Evolutionary conservation across 768 basidiomycete genomes (phyloP).

Genomic region (Tylopilus plumbeoviolaceoides): DNA sequence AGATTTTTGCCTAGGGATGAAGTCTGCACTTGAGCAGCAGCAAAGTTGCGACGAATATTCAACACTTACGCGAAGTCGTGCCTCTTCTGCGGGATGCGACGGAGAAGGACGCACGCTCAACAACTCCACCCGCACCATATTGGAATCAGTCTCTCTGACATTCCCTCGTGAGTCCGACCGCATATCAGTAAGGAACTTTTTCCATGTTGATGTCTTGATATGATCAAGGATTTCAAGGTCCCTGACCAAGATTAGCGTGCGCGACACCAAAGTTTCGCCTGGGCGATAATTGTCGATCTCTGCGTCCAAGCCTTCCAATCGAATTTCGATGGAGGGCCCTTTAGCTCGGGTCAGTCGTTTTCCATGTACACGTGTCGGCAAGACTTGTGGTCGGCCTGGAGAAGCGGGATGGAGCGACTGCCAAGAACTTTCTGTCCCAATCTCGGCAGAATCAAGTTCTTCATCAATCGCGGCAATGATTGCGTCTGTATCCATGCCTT

Average conservation of each 20-base stretch:
- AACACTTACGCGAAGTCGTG: constrained; percentile 54
- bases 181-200: constrained; percentile 88
- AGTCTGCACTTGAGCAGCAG: constrained; percentile 2
- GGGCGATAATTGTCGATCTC: constrained; percentile 65
- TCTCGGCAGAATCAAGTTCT: constrained; percentile 75
- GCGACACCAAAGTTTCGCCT: constrained; percentile 54
- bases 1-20: constrained; percentile 68
- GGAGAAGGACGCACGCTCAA: constrained; percentile 68
- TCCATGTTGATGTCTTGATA: constrained; percentile 98
- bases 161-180: constrained; percentile 84
- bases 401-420: constrained; percentile 67
- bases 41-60: not conserved
- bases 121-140: constrained; percentile 90
- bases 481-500: constrained; percentile 68
- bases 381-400: constrained; percentile 37
- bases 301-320: constrained; percentile 56
- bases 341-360: constrained; percentile 70
- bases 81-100: constrained; percentile 67
- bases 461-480: constrained; percentile 91
- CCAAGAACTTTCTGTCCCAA: constrained; percentile 83
- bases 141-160: constrained; percentile 83
- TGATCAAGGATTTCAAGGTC: constrained; percentile 92
- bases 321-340: constrained; percentile 80
- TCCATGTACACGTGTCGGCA: constrained; percentile 41
- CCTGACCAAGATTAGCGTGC: constrained; percentile 61